phyloP scores from a whole-genome alignment of 139 green algal genomes.

The Monoraphidium neglectum region DNA sequence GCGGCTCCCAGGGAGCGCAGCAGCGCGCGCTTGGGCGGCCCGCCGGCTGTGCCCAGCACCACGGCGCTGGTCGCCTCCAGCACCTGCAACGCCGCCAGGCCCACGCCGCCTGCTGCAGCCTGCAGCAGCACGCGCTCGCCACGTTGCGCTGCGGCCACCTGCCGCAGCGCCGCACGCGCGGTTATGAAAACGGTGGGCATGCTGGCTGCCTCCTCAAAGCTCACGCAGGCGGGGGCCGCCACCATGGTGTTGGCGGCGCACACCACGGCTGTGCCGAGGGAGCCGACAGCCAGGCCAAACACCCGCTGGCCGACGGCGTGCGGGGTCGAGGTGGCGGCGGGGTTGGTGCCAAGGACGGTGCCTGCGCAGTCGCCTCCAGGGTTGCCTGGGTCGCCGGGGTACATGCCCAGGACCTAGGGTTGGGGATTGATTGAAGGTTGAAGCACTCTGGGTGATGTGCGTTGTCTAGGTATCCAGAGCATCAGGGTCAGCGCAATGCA shows the following conservation, averaged over 20 bases:
- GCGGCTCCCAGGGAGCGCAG: conserved; percentile 55
- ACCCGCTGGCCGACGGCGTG: conserved; percentile 56
- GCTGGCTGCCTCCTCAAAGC: conserved; percentile 72
- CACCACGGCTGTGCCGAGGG: conserved; percentile 66
- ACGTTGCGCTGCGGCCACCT: conserved; percentile 22
- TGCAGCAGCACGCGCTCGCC: conserved; percentile 70
- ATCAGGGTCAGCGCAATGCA: too few relatives aligned
- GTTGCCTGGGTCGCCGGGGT: conserved; percentile 83
- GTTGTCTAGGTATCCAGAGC: too few relatives aligned
- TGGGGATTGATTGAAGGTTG: too few relatives aligned
- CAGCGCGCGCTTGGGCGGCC: conserved; percentile 70
- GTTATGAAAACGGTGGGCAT: conserved; percentile 88
- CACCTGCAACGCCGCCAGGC: conserved; percentile 73
- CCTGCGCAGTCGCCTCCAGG: conserved; percentile 70
- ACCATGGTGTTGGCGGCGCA: conserved; percentile 56
- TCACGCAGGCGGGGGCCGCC: conserved; percentile 59
- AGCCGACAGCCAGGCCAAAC: conserved; percentile 78
- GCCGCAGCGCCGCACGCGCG: conserved; percentile 58
- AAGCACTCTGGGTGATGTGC: neutral
- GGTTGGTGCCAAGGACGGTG: conserved; percentile 47
- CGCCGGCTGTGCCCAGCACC: conserved; percentile 68
- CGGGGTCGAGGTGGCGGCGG: neutral
- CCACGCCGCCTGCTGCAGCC: conserved; percentile 77
- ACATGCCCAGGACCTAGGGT: conserved; percentile 73
- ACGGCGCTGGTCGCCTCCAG: conserved; percentile 35